phyloP scores from a whole-genome alignment of 768 basidiomycete genomes.

The Boletus barrowsii region DNA sequence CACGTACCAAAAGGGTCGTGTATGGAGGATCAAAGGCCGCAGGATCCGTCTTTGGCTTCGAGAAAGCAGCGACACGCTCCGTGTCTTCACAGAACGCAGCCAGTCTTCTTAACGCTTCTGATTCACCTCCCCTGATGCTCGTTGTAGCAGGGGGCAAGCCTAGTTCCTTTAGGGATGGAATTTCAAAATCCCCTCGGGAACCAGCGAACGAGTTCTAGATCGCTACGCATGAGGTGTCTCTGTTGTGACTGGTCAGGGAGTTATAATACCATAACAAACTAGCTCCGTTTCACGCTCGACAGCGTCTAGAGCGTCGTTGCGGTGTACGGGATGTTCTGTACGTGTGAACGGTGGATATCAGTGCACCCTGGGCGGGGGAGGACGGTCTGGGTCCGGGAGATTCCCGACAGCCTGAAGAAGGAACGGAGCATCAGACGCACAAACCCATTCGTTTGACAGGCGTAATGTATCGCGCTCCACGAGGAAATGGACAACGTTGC shows the following conservation, averaged over 20 bases:
- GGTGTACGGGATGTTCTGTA: slow-evolving; percentile 3
- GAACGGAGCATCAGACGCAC: not conserved
- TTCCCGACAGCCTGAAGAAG: slow-evolving; percentile 13
- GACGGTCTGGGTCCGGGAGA: slow-evolving; percentile 5
- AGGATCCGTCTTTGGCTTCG: slow-evolving; percentile 12
- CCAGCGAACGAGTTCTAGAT: slow-evolving; percentile 21
- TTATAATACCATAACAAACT: slow-evolving; percentile 13
- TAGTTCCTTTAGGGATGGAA: slow-evolving; percentile 15
- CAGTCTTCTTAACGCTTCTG: slow-evolving; percentile 20
- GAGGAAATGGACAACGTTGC: slow-evolving; percentile 5
- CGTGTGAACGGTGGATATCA: slow-evolving; percentile 18
- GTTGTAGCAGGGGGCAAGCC: slow-evolving; percentile 23
- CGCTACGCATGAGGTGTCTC: slow-evolving; percentile 2
- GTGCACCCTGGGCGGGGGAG: slow-evolving; percentile 4
- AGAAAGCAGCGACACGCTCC: slow-evolving; percentile 13
- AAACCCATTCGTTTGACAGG: not conserved
- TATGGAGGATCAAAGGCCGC: slow-evolving; percentile 21
- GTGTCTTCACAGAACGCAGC: slow-evolving; percentile 16
- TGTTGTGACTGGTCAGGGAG: slow-evolving; percentile 16
- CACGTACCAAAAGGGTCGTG: slow-evolving; percentile 20
- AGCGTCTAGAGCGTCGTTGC: slow-evolving; percentile 14
- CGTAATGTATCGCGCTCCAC: slow-evolving; percentile 5
- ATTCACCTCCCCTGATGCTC: slow-evolving; percentile 31
- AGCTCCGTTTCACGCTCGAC: slow-evolving; percentile 15
- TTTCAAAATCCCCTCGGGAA: slow-evolving; percentile 24